Base-by-base conservation (phyloP, 345 rosid genomes). In the Noccaea caerulescens region DNA sequence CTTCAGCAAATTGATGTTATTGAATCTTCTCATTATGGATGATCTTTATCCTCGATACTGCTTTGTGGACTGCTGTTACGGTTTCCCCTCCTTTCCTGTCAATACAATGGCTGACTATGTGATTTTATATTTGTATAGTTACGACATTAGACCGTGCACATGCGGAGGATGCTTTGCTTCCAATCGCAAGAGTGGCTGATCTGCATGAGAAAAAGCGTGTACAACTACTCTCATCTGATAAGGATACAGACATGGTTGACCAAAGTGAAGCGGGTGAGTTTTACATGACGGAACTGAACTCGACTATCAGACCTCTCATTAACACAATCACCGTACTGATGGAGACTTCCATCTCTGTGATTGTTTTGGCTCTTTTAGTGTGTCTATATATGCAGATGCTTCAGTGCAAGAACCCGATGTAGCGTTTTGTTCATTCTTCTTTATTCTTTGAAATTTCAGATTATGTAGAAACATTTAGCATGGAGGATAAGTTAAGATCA, bases 121-220 rank as follows among this genome's bases (percentile, higher is more conserved):
- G 72, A 72, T 16, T 27, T 69, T 80, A 27, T 80, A 9, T 51
- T 75, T 78, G 43, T 44, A 67, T 83, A 94, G 99, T 89, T 42
- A 84, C 86, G 55, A 93, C 98, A 60, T 68, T 94, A 70, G 99
- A 94, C 75, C 87, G 98, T 68, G 85, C 96, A 45, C 80, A 88
- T 82, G 93, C 93, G 32, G 95, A 94, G 81, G 96, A 87, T 78
- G 96, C 98, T 12, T 42, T 80, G 34, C 86, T 85, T 73, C 97
- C 97, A 54, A 75, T 88, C 44, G 82, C 93, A 56, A 83, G 78
- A 72, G 56, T 83, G 72, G 80, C 84, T 69, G 82, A 87, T 79
- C 50, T 80, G 68, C 68, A 39, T 23, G 83, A 80, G 57, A 76
- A 76, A 46, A 81, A 72, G 65, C 72, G 69, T 68, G 79, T 64